Conservation (phyloP, 2,329 filamentous ascomycete species). For the Ophiocordyceps camponoti-floridani region DNA sequence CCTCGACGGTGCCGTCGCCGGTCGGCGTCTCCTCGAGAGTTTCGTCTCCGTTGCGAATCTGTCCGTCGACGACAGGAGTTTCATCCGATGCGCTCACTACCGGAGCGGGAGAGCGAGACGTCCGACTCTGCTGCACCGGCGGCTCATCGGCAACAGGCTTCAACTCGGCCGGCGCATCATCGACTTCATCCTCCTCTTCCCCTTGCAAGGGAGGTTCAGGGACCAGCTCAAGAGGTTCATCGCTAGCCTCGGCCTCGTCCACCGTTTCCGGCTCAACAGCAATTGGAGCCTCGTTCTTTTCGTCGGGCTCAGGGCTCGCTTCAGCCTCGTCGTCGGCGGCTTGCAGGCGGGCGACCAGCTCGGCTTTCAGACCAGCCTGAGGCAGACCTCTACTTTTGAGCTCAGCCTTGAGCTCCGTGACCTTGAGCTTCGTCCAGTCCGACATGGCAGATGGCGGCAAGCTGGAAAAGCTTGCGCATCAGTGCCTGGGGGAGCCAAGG, state of each 20-base stretch:
- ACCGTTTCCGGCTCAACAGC: not conserved
- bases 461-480: not conserved
- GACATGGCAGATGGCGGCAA: slow-evolving; percentile 17
- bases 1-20: slow-evolving; percentile 16
- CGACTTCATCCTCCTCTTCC: not conserved
- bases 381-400: slow-evolving; percentile 54
- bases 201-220: not conserved
- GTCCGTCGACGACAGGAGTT: too few relatives aligned
- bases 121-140: not conserved
- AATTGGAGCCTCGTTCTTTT: not conserved
- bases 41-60: not conserved
- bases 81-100: not conserved
- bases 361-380: slow-evolving; percentile 52
- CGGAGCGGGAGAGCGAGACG: not conserved
- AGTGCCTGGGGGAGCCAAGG: not conserved
- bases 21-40: slow-evolving; percentile 3
- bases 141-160: not conserved
- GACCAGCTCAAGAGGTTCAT: not conserved
- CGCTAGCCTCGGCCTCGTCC: not conserved
- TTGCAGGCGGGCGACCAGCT: slow-evolving; percentile 47
- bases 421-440: slow-evolving; percentile 45
- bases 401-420: slow-evolving; percentile 58
- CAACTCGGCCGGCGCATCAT: not conserved
- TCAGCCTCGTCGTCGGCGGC: slow-evolving; percentile 7
- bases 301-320: slow-evolving; percentile 4